A percentile compares a stretch with the other conserved stretches of the same genome.
Evolutionary conservation across 2,329 filamentous ascomycete genomes (phyloP).

Genomic region (Fusarium stilboides): DNA sequence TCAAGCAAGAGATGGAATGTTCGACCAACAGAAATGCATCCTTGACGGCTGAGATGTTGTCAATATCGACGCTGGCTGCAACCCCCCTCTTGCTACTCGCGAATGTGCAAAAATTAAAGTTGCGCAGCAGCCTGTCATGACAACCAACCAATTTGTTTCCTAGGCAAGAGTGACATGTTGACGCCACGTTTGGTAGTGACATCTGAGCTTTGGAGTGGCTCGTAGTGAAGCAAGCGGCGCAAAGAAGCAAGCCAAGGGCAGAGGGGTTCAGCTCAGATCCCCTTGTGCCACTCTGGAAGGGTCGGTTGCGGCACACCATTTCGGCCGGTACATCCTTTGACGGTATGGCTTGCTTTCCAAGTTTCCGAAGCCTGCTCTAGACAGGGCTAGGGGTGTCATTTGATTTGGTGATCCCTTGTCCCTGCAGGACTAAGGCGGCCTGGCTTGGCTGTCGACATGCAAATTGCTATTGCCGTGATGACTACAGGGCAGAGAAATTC

Average conservation of each 20-base stretch:
- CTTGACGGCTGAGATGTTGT: constrained; percentile 14
- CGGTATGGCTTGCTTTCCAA: constrained; percentile 37
- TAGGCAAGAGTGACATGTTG: constrained; percentile 14
- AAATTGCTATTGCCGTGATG: constrained; percentile 4
- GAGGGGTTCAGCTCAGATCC: constrained; percentile 21
- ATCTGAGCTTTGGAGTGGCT: constrained; percentile 34
- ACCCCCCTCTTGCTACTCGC: constrained; percentile 1
- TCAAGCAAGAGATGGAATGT: constrained; percentile 16
- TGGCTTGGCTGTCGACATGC: not conserved
- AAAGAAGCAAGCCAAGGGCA: constrained; percentile 5
- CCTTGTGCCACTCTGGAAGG: constrained; percentile 22
- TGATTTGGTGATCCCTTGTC: constrained; percentile 36
- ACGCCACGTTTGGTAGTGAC: constrained; percentile 30
- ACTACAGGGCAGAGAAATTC: not conserved
- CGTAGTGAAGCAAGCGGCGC: constrained; percentile 3
- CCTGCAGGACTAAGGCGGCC: constrained; percentile 26
- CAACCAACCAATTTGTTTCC: constrained; percentile 30
- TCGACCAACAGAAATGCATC: constrained; percentile 22
- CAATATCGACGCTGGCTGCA: not conserved
- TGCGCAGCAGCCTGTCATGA: constrained; percentile 32
- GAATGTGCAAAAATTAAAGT: constrained; percentile 35
- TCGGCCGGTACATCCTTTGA: constrained; percentile 38
- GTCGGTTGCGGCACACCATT: constrained; percentile 40
- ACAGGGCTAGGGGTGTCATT: constrained; percentile 25
- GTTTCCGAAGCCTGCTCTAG: constrained; percentile 16